A percentile compares a stretch with the other conserved stretches of the same genome.
These are phyloP conservation scores for Ceratobasidium theobromae DNA, from an alignment of 1,284 basidiomycete species.

Conservation along the genomic window DNA sequence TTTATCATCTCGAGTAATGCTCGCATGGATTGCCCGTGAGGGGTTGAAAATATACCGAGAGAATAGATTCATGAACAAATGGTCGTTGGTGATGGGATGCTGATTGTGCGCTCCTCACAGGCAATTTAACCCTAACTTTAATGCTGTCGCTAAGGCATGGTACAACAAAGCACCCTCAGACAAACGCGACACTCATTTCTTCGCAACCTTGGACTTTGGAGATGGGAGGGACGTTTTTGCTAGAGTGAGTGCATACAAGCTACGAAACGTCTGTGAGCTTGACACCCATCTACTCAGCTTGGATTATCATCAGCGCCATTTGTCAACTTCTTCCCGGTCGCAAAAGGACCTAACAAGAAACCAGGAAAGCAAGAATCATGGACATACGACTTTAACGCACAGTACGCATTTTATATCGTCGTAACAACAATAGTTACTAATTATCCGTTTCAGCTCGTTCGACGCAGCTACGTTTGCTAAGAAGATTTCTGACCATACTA, in stretches of 20 bases:
- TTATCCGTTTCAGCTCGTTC: slow-evolving; percentile 64
- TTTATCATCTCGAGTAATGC: neutral
- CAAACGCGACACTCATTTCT: slow-evolving; percentile 81
- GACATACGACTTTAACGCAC: slow-evolving; percentile 72
- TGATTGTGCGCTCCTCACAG: slow-evolving; percentile 47
- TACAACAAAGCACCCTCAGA: slow-evolving; percentile 52
- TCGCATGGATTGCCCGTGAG: neutral
- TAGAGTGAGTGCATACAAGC: slow-evolving; percentile 53
- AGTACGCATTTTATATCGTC: slow-evolving; percentile 51
- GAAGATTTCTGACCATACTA: slow-evolving; percentile 71
- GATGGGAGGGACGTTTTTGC: slow-evolving; percentile 74
- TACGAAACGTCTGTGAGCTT: neutral
- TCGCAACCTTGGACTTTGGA: slow-evolving; percentile 87
- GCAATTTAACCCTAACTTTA: slow-evolving; percentile 81
- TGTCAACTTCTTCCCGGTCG: slow-evolving; percentile 74
- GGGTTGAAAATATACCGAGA: neutral
- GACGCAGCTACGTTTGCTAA: slow-evolving; percentile 73
- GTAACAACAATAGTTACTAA: neutral
- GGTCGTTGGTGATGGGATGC: no score
- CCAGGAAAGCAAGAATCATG: slow-evolving; percentile 56
- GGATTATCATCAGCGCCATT: slow-evolving; percentile 74
- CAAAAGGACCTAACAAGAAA: slow-evolving; percentile 63
- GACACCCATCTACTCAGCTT: slow-evolving; percentile 51
- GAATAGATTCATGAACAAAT: no score
- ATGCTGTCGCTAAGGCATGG: slow-evolving; percentile 80